Evolutionary conservation across 495 filamentous ascomycete genomes (phyloP).

Genomic region (Recurvomyces mirabilis): DNA sequence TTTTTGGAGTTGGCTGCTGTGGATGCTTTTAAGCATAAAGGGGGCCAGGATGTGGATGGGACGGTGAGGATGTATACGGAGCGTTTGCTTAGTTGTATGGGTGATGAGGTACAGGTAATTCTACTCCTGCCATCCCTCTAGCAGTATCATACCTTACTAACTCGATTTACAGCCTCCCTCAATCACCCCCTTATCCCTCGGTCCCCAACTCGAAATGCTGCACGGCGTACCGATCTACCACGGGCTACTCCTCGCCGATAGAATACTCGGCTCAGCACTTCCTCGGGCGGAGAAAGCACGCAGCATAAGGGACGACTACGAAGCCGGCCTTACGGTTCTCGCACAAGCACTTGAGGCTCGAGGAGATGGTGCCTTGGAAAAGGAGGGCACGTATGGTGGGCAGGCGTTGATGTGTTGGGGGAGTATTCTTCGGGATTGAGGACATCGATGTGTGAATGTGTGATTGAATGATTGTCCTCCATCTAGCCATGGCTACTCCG

Average conservation of each 20-base stretch:
- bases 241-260: slow-evolving; percentile 14
- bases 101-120: slow-evolving; percentile 7
- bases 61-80: slow-evolving; percentile 30
- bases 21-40: slow-evolving; percentile 21
- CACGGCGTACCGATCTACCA: slow-evolving; percentile 15
- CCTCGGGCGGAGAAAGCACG: slow-evolving; percentile 6
- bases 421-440: slow-evolving; percentile 6
- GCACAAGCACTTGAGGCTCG: slow-evolving; percentile 13
- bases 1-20: slow-evolving; percentile 31
- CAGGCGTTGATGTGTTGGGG: slow-evolving; percentile 14
- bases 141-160: slow-evolving; percentile 3
- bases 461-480: too few species aligned
- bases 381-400: slow-evolving; percentile 9
- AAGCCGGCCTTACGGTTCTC: slow-evolving; percentile 11
- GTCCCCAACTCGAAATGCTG: slow-evolving; percentile 17
- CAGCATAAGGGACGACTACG: slow-evolving; percentile 9
- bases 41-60: slow-evolving; percentile 27
- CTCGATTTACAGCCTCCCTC: slow-evolving; percentile 2
- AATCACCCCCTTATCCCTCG: background rate
- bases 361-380: background rate
- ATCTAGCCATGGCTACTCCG: too few species aligned
- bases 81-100: slow-evolving; percentile 24
- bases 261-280: slow-evolving; percentile 11
- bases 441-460: too few species aligned
- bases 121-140: too few species aligned